These are phyloP conservation scores for Pogostemon cablin DNA, from an alignment of 257 asterid species.

Conservation along the genomic window DNA sequence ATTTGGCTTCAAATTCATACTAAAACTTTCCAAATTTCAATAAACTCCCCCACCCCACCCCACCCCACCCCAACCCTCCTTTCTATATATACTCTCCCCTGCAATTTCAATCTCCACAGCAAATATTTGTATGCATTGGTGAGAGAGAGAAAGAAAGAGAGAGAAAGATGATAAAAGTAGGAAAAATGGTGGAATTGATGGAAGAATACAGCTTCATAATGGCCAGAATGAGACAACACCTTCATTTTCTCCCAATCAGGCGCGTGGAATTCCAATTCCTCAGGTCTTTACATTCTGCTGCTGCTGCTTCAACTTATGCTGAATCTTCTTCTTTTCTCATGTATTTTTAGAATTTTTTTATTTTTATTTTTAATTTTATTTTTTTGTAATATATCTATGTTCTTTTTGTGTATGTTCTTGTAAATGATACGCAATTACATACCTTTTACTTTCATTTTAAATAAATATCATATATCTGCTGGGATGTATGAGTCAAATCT, in stretches of 20 bases:
- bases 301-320: constrained; percentile 42
- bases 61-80: constrained; percentile 16
- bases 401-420: not conserved
- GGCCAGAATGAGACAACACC: constrained; percentile 58
- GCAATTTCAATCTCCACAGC: constrained; percentile 16
- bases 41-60: not conserved
- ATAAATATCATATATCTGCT: not conserved
- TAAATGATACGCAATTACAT: not conserved
- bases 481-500: not conserved
- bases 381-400: not conserved
- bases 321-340: constrained; percentile 59
- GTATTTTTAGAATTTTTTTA: constrained; percentile 43
- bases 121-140: not conserved
- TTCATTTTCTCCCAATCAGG: constrained; percentile 37
- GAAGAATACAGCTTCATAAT: constrained; percentile 66
- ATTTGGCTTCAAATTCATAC: constrained; percentile 22
- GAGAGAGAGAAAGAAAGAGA: constrained; percentile 8
- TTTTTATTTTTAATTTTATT: not conserved
- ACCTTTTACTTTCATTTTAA: no score
- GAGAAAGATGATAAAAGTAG: constrained; percentile 61
- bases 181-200: constrained; percentile 69
- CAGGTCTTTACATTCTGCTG: constrained; percentile 47
- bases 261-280: constrained; percentile 42
- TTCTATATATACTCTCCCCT: constrained; percentile 23
- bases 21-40: constrained; percentile 1